A percentile compares a stretch with the other conserved stretches of the same genome.
phyloP scores from a whole-genome alignment of 2,329 filamentous ascomycete genomes.

The Phialemoniopsis sp. region DNA sequence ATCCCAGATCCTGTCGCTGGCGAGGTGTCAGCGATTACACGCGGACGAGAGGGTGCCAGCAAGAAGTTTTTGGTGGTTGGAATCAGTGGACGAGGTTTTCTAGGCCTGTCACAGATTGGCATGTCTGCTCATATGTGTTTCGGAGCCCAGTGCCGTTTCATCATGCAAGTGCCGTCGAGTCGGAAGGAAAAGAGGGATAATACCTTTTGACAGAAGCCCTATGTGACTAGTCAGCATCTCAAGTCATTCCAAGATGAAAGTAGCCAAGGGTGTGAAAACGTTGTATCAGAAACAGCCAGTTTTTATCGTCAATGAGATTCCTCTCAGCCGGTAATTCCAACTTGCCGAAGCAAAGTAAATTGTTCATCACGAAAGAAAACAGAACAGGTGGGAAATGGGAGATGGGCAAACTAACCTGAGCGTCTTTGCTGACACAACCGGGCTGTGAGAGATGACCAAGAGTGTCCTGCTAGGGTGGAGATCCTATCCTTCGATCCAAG shows the following conservation, averaged over 20 bases:
- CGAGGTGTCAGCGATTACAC: neutral
- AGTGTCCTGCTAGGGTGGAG: too few species aligned
- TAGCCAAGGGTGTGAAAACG: constrained; percentile 12
- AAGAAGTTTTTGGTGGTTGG: too few species aligned
- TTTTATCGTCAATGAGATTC: constrained; percentile 66
- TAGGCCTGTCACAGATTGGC: constrained; percentile 96
- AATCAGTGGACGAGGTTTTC: constrained; percentile 99
- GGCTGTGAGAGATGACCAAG: too few species aligned
- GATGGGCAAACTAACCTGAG: too few species aligned
- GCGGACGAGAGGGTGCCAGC: constrained; percentile 9
- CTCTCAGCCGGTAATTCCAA: constrained; percentile 97
- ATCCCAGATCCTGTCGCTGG: too few species aligned
- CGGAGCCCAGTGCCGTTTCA: constrained; percentile 98
- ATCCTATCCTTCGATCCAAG: constrained; percentile 4
- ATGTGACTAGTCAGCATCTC: constrained; percentile 10
- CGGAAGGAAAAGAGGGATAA: constrained; percentile 5
- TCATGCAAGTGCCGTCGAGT: constrained; percentile 47
- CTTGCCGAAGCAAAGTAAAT: constrained; percentile 65
- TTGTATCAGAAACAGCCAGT: constrained; percentile 79
- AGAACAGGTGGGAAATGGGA: neutral
- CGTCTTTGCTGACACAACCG: too few species aligned
- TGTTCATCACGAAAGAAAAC: constrained; percentile 55
- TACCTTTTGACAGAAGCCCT: neutral
- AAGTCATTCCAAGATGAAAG: constrained; percentile 6
- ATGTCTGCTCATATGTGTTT: constrained; percentile 74